phyloP scores from a whole-genome alignment of 2,329 filamentous ascomycete genomes.

The Trichoderma hamatum region DNA sequence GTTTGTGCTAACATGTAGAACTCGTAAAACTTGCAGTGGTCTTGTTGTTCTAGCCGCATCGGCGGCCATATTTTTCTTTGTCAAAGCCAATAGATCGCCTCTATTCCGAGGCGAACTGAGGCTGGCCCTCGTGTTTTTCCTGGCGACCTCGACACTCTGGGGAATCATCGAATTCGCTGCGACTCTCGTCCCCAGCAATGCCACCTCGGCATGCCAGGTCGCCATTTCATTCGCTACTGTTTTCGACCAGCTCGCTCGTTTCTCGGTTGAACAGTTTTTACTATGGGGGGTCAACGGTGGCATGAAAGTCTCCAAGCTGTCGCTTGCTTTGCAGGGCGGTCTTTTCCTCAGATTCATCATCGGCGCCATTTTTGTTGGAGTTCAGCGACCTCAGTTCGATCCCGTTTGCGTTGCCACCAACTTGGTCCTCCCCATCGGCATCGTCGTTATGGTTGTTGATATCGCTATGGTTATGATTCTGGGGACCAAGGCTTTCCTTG shows the following conservation, averaged over 20 bases:
- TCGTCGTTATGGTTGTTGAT: constrained; percentile 51
- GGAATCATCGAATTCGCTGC: constrained; percentile 55
- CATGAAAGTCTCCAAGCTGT: constrained; percentile 42
- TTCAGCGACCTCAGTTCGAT: constrained; percentile 55
- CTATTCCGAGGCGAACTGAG: constrained; percentile 62
- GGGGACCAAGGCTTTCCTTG: constrained; percentile 46
- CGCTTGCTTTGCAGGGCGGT: constrained; percentile 50
- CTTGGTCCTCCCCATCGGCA: constrained; percentile 48
- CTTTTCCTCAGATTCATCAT: constrained; percentile 54
- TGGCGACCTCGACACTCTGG: constrained; percentile 57
- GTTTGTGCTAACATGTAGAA: constrained; percentile 35
- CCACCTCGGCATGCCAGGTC: constrained; percentile 53
- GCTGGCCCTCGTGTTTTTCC: constrained; percentile 64
- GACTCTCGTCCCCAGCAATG: constrained; percentile 50
- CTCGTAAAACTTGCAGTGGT: constrained; percentile 43
- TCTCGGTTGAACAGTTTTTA: constrained; percentile 57
- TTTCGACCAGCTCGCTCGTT: constrained; percentile 61
- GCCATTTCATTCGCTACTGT: constrained; percentile 54
- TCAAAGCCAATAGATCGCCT: constrained; percentile 52
- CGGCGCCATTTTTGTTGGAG: constrained; percentile 58
- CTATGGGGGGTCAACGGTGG: constrained; percentile 53
- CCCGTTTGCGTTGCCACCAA: constrained; percentile 56
- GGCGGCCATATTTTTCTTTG: constrained; percentile 50
- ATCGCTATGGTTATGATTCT: constrained; percentile 49
- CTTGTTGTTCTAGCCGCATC: constrained; percentile 57